These are phyloP conservation scores for Amphicarpaea edgeworthii DNA, from an alignment of 306 rosid genomes.

Conservation along the genomic window DNA sequence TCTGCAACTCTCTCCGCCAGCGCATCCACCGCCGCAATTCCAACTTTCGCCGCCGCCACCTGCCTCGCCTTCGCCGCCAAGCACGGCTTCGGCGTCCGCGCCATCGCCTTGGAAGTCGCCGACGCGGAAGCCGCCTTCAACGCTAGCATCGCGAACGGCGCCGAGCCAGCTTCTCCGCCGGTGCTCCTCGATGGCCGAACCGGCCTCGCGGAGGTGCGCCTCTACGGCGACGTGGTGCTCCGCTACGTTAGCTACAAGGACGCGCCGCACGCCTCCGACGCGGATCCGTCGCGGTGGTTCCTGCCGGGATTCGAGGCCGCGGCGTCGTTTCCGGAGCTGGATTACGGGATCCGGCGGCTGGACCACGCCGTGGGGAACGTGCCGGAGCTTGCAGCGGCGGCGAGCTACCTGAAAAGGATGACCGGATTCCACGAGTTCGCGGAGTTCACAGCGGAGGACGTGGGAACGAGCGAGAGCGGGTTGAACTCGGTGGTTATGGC, in stretches of 20 bases:
- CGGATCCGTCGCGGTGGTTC: slow-evolving; percentile 57
- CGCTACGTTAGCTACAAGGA: slow-evolving; percentile 74
- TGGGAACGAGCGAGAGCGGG: slow-evolving; percentile 92
- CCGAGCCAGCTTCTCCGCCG: slow-evolving; percentile 57
- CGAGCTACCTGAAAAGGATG: slow-evolving; percentile 64
- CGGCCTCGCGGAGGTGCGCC: slow-evolving; percentile 64
- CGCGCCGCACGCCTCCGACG: slow-evolving; percentile 3
- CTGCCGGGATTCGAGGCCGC: slow-evolving; percentile 73
- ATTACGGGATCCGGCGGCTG: slow-evolving; percentile 75
- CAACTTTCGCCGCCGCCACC: slow-evolving; percentile 62
- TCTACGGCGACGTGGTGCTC: slow-evolving; percentile 91
- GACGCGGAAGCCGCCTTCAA: slow-evolving; percentile 72
- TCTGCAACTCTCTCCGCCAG: slow-evolving; percentile 62
- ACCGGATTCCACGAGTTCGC: slow-evolving; percentile 94
- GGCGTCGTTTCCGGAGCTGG: slow-evolving; percentile 54
- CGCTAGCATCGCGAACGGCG: slow-evolving; percentile 71
- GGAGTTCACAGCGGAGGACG: slow-evolving; percentile 93
- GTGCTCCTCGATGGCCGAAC: slow-evolving; percentile 55
- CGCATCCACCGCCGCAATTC: slow-evolving; percentile 63
- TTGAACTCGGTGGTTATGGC: slow-evolving; percentile 82
- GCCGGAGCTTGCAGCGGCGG: slow-evolving; percentile 56
- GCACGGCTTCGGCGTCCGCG: slow-evolving; percentile 89
- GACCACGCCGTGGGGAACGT: slow-evolving; percentile 98
- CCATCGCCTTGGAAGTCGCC: slow-evolving; percentile 75
- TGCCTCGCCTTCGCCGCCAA: slow-evolving; percentile 62